Evolutionary conservation across 306 rosid species (phyloP).

Genomic region (Quercus alba): DNA sequence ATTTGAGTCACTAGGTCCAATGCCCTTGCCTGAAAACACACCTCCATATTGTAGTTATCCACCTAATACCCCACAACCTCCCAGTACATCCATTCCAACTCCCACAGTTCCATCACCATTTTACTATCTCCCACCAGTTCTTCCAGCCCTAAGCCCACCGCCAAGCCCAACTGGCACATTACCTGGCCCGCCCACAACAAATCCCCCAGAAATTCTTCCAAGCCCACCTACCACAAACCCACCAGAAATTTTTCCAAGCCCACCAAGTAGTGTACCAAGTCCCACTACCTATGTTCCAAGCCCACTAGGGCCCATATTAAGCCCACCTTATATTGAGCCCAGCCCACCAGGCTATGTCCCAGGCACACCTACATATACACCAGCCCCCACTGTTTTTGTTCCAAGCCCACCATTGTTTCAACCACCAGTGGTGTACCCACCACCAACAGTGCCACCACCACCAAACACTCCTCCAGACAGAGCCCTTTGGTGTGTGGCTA

Average conservation of each 20-base stretch:
- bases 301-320: conserved; percentile 28
- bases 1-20: conserved; percentile 72
- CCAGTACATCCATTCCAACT: conserved; percentile 43
- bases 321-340: conserved; percentile 29
- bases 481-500: conserved; percentile 89
- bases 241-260: not conserved
- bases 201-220: not conserved
- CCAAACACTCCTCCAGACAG: conserved; percentile 31
- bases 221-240: not conserved
- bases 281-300: conserved; percentile 40
- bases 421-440: conserved; percentile 83
- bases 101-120: conserved; percentile 37
- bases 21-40: conserved; percentile 43
- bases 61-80: conserved; percentile 46
- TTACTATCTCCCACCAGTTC: conserved; percentile 40
- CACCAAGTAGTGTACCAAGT: conserved; percentile 9
- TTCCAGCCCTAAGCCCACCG: conserved; percentile 53
- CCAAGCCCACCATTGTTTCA: conserved; percentile 67
- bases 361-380: conserved; percentile 40
- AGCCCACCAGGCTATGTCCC: conserved; percentile 32
- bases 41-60: conserved; percentile 68
- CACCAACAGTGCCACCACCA: conserved; percentile 69
- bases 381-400: conserved; percentile 50
- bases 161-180: conserved; percentile 22
- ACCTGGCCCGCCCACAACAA: conserved; percentile 36